Conservation (phyloP, 208 protist species). For the Leishmania martiniquensis region DNA sequence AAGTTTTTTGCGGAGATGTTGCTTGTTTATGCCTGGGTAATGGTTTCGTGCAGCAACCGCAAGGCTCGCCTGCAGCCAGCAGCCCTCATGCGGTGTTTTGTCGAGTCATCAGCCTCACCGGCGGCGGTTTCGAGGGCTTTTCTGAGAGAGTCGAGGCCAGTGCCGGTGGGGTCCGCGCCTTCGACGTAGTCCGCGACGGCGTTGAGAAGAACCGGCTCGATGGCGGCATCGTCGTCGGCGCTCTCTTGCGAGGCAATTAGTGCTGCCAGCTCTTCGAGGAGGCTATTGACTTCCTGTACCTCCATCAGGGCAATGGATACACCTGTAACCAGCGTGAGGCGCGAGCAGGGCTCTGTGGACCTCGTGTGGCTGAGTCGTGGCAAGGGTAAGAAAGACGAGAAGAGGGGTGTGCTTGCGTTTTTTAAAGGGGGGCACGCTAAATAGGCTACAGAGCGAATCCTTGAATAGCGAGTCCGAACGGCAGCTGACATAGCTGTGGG, state of each 20-base stretch:
- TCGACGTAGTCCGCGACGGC: constrained; percentile 32
- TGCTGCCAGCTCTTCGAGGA: constrained; percentile 14
- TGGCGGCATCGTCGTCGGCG: constrained; percentile 3
- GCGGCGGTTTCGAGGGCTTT: constrained; percentile 10
- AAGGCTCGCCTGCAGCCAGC: constrained; percentile 24
- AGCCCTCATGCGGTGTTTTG: constrained; percentile 21
- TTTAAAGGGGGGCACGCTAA: neutral
- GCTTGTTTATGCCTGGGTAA: neutral
- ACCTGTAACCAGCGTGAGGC: neutral
- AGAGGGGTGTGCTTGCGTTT: neutral
- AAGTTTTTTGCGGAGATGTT: too few relatives aligned
- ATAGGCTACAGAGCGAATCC: neutral
- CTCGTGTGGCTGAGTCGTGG: neutral
- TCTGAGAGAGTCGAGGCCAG: constrained; percentile 17
- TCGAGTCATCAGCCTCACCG: neutral
- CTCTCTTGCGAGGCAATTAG: constrained; percentile 4
- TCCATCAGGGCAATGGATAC: constrained; percentile 6
- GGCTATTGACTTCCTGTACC: constrained; percentile 3
- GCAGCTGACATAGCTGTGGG: neutral
- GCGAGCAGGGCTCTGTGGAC: neutral
- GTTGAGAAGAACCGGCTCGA: constrained; percentile 22
- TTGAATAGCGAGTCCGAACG: neutral
- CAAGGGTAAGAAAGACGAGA: neutral
- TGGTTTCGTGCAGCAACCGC: constrained; percentile 13
- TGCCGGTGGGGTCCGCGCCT: constrained; percentile 23